Evolutionary conservation across 2,329 filamentous ascomycete genomes (phyloP), one percentile per base, ranked within the genome.

Genomic region (Didymella sp.): DNA sequence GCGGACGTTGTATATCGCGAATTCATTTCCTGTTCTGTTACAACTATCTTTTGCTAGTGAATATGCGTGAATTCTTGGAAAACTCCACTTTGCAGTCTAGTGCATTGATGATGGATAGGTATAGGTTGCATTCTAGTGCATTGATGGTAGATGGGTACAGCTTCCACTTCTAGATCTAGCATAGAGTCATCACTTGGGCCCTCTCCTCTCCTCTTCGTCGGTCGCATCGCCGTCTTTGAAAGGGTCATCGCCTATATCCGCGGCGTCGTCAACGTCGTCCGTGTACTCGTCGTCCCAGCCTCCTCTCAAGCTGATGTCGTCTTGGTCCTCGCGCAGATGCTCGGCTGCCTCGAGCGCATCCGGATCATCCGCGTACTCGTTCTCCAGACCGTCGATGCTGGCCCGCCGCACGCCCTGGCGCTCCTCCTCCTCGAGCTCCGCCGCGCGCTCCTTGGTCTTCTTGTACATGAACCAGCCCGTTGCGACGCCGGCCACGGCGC

Each of bases 381-480:
- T 69, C 21, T 73, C 75, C n/a, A 77, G 53, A 24, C 67, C 74
- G 8, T 77, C 74, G 6, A 72, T 61, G 22, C 69, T 74, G 48
- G 59, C 51, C 30, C 72, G 49, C 13, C 73, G 55, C 25, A 72
- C 65, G 45, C 72, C 73, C 13, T 76, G 75, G 21, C 73, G 70
- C 66, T 82, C 80, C 51, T 81, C 79, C 2, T 75, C 77, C 56
- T 83, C 80, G 9, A 82, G 70, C 61, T 81, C 71, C 9, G 76
- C 67, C 58, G 85, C 85, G 70, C 81, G 70, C 50, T 77, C 71
- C 61, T 79, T 79, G 11, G 81, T 82, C 59, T 81, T 82, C 67
- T 84, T 84, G 79, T 96, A 99, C 73, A 99, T 96, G 76, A 96
- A 82, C 76, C 87, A 89, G 15, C 92, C 94, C 2, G 95, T 92